A percentile compares a stretch with the other conserved stretches of the same genome.
These are phyloP conservation scores for Cyberlindnera nakhonratchasimensis DNA, from an alignment of 805 yeast species.

Conservation along the genomic window DNA sequence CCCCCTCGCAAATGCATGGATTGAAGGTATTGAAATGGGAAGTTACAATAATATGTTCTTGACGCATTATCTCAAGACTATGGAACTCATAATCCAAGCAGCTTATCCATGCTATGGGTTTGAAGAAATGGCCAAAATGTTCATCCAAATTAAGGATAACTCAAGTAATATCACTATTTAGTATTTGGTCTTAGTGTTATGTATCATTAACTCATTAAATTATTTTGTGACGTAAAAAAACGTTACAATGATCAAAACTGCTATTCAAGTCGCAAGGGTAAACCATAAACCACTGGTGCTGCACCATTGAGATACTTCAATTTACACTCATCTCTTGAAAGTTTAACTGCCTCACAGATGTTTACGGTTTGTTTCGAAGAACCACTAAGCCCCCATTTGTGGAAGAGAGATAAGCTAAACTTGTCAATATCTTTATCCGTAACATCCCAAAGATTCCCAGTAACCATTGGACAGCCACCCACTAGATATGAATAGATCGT, in stretches of 20 bases:
- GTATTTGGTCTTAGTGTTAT: background rate
- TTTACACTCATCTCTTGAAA: conserved; percentile 65
- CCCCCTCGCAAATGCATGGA: conserved; percentile 53
- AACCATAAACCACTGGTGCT: conserved; percentile 88
- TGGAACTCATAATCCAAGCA: conserved; percentile 43
- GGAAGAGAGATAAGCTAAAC: conserved; percentile 60
- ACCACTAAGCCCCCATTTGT: conserved; percentile 58
- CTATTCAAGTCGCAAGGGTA: conserved; percentile 50
- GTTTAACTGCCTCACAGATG: conserved; percentile 54
- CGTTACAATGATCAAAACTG: conserved; percentile 1
- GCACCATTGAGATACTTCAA: conserved; percentile 81
- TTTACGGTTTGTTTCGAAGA: conserved; percentile 12
- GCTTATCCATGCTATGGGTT: conserved; percentile 44
- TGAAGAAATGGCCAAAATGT: conserved; percentile 32
- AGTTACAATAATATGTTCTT: conserved; percentile 48
- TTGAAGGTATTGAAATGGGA: conserved; percentile 52
- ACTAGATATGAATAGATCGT: conserved; percentile 70
- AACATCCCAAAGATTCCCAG: conserved; percentile 94
- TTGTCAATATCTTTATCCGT: conserved; percentile 93
- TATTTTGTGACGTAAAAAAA: background rate
- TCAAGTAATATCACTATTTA: conserved; percentile 10
- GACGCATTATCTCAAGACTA: conserved; percentile 48
- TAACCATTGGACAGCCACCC: conserved; percentile 78
- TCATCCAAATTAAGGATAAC: conserved; percentile 26
- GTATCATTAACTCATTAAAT: conserved; percentile 2